Conservation (phyloP, 352 stramenopile species). For the Aphanomyces invadans region DNA sequence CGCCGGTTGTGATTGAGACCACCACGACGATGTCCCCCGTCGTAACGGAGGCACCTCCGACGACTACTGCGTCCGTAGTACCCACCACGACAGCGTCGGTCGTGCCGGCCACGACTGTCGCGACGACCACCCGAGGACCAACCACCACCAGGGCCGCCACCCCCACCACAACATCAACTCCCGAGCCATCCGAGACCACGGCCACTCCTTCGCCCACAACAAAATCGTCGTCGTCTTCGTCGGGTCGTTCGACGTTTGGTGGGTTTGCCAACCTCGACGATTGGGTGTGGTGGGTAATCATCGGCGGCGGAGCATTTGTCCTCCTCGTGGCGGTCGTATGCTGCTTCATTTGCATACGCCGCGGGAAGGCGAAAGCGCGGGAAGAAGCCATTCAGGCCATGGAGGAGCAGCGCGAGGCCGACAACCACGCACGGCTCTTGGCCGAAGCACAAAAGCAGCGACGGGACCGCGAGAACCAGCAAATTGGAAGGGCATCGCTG, state of each 20-base stretch:
- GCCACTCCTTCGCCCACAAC: background rate
- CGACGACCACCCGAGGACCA: background rate
- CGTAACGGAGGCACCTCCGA: background rate
- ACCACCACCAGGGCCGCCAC: background rate
- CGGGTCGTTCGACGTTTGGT: background rate
- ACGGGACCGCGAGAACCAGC: slow-evolving; percentile 2
- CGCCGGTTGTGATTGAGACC: background rate
- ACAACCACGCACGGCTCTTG: slow-evolving; percentile 23
- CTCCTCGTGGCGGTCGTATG: slow-evolving; percentile 60
- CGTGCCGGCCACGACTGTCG: background rate
- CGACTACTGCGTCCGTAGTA: background rate
- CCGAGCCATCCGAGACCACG: background rate
- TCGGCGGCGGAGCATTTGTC: slow-evolving; percentile 53
- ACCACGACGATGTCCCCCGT: background rate
- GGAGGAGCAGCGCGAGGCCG: slow-evolving; percentile 40
- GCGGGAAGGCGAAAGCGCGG: slow-evolving; percentile 68
- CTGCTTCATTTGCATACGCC: slow-evolving; percentile 69
- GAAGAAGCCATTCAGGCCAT: slow-evolving; percentile 53
- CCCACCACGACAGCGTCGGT: background rate
- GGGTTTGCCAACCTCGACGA: slow-evolving; percentile 55
- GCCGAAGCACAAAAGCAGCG: slow-evolving; percentile 9
- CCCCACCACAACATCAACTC: background rate
- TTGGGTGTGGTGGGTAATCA: slow-evolving; percentile 69
- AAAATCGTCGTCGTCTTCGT: background rate
- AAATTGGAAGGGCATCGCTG: background rate